These are phyloP conservation scores for Phycomyces nitens DNA, from an alignment of 192 early-diverging fungal genomes.

Conservation along the genomic window DNA sequence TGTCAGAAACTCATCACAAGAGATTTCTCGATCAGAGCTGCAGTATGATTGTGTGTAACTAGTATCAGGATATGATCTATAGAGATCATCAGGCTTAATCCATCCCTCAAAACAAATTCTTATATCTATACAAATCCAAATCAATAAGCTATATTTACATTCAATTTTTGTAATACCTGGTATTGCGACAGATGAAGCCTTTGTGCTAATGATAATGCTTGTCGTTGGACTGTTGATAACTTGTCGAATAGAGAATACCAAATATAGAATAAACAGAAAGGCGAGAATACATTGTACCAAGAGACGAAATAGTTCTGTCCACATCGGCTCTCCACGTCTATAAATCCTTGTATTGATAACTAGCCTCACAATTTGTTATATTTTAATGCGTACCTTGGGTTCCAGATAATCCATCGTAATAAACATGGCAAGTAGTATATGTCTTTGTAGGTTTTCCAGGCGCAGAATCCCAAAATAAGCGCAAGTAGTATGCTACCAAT, in stretches of 20 bases:
- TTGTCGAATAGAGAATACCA: background rate
- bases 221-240: background rate
- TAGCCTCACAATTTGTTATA: background rate
- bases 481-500: background rate
- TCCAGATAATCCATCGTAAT: background rate
- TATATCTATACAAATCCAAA: no score
- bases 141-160: no score
- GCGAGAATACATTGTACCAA: background rate
- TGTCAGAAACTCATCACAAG: no score
- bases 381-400: background rate
- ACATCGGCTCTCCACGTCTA: constrained; percentile 1
- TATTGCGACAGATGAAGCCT: background rate
- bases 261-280: background rate
- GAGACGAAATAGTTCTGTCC: background rate
- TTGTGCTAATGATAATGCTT: background rate
- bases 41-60: no score
- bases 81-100: no score
- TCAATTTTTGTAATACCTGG: background rate
- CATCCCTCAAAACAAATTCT: no score
- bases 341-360: background rate
- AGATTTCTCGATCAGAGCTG: no score
- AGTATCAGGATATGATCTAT: no score
- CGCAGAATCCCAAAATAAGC: background rate
- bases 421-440: background rate
- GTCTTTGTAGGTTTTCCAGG: no score